Evolutionary conservation across 2,329 filamentous ascomycete species (phyloP).

Genomic region (Calonectria hongkongensis): DNA sequence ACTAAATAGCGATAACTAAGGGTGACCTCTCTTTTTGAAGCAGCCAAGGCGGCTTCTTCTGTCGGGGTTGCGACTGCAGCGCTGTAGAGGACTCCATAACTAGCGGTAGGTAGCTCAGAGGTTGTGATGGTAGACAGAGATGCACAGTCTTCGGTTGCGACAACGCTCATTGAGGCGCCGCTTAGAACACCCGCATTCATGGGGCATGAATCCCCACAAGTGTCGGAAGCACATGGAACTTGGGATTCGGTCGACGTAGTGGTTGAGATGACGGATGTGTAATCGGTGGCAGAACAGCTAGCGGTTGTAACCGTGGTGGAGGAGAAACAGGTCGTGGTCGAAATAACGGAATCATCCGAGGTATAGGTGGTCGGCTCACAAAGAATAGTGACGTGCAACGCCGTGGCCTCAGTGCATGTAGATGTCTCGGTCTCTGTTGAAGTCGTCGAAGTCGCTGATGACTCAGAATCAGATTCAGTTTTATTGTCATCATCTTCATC

Average conservation of each 20-base stretch:
- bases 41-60: background rate
- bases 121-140: conserved; percentile 40
- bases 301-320: conserved; percentile 37
- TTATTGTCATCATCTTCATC: conserved; percentile 40
- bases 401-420: conserved; percentile 40
- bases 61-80: conserved; percentile 31
- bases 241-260: conserved; percentile 16
- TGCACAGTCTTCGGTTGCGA: conserved; percentile 33
- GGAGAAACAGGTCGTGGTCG: conserved; percentile 32
- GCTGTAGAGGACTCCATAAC: conserved; percentile 20
- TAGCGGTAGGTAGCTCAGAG: conserved; percentile 35
- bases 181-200: conserved; percentile 34
- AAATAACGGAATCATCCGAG: conserved; percentile 24
- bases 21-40: background rate
- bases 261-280: conserved; percentile 39
- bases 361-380: conserved; percentile 40
- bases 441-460: conserved; percentile 37
- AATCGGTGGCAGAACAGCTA: conserved; percentile 42
- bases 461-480: conserved; percentile 34
- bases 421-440: conserved; percentile 14
- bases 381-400: conserved; percentile 39
- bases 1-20: background rate
- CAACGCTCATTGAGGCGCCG: conserved; percentile 34
- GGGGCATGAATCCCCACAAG: conserved; percentile 44
- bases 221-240: conserved; percentile 39